Percentiles rank a stretch among this genome's conserved stretches.
Evolutionary conservation across 169 alveolate species (phyloP).

Genomic region (Cytauxzoon felis): DNA sequence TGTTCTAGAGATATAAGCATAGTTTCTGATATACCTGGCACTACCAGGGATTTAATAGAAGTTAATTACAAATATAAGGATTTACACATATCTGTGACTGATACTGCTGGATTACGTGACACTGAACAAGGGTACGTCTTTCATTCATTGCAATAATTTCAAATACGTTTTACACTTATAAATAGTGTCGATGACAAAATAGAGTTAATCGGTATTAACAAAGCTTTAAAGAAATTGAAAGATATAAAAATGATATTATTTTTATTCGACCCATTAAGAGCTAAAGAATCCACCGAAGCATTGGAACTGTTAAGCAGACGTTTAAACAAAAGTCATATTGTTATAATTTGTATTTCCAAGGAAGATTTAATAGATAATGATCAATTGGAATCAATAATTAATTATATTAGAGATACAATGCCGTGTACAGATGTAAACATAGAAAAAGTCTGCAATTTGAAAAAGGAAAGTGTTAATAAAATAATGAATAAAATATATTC

Average conservation of each 20-base stretch:
- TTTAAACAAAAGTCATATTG: not conserved
- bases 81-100: slow-evolving; percentile 47
- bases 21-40: slow-evolving; percentile 68
- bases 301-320: not conserved
- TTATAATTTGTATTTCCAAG: slow-evolving; percentile 31
- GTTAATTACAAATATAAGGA: slow-evolving; percentile 42
- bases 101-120: slow-evolving; percentile 66
- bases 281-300: slow-evolving; percentile 10
- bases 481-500: slow-evolving; percentile 7
- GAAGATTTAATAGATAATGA: slow-evolving; percentile 11
- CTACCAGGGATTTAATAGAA: slow-evolving; percentile 68
- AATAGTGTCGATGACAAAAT: slow-evolving; percentile 5
- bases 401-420: slow-evolving; percentile 1
- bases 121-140: not conserved
- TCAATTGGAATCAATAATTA: not conserved
- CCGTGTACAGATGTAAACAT: not conserved
- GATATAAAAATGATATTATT: slow-evolving; percentile 25
- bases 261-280: slow-evolving; percentile 42
- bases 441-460: not conserved
- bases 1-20: slow-evolving; percentile 60
- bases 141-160: not conserved
- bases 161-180: not conserved
- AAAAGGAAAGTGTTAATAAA: not conserved
- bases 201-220: slow-evolving; percentile 40
- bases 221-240: slow-evolving; percentile 18